These are phyloP conservation scores for Aspergillus wentii DNA, from an alignment of 495 filamentous ascomycete species.

Conservation along the genomic window DNA sequence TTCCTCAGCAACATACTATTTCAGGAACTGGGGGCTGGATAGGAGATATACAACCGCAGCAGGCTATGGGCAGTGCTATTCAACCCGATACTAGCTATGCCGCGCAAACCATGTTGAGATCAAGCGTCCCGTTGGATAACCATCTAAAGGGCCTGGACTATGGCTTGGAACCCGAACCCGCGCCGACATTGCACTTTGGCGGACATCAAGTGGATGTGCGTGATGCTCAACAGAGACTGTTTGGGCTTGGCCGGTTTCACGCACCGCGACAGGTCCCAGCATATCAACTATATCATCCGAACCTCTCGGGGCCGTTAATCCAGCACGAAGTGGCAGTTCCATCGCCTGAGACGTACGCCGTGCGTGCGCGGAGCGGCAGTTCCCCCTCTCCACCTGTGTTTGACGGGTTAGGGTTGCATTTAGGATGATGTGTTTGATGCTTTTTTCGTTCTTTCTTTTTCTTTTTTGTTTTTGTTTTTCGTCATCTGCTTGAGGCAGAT, in stretches of 20 bases:
- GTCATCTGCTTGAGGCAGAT: neutral
- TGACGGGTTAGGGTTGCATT: conserved; percentile 20
- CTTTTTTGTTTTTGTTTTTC: neutral
- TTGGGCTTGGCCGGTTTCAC: conserved; percentile 13
- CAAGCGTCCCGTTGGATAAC: conserved; percentile 18
- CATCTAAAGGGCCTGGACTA: conserved; percentile 12
- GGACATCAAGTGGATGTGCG: conserved; percentile 28
- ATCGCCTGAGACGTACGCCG: no score
- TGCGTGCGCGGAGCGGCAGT: conserved; percentile 48
- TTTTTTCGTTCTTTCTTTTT: neutral
- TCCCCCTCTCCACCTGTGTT: conserved; percentile 37
- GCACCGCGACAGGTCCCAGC: conserved; percentile 13
- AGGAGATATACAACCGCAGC: conserved; percentile 4
- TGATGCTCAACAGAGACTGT: conserved; percentile 21
- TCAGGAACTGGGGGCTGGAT: conserved; percentile 20
- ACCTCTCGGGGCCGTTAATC: conserved; percentile 29
- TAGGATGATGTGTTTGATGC: neutral
- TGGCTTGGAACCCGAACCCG: conserved; percentile 13
- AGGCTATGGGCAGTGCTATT: conserved; percentile 9
- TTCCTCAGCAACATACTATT: conserved; percentile 16
- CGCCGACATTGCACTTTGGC: conserved; percentile 20
- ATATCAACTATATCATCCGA: conserved; percentile 27
- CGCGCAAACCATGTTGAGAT: conserved; percentile 4
- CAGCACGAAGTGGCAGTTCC: no score
- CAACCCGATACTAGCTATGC: conserved; percentile 21